Base-by-base conservation (phyloP, 257 asterid genomes). In the Fraxinus excelsior region DNA sequence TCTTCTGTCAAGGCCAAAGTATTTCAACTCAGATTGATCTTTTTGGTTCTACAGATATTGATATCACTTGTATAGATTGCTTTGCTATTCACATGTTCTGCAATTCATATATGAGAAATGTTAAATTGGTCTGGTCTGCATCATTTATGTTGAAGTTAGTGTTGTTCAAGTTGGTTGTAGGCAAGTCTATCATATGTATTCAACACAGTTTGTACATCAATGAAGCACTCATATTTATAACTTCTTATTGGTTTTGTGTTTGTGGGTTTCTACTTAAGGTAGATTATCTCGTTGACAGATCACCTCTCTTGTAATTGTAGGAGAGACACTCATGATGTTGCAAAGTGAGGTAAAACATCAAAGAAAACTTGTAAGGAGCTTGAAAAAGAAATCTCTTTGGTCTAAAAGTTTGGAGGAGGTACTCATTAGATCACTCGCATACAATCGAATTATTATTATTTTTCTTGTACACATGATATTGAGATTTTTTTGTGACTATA, bases 301-400 rank as follows among this genome's bases (percentile, higher is more conserved):
- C 37, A 35, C 16, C 46, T 80, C 74, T 69, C 72, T 75, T 64
- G 60, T 49, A 69, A 76, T 79, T 80, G 82, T 75, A 96, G 99
- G 99, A 34, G 99, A 92, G 87, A 86, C 83, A 80, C 96, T 92
- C 71, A 72, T 89, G 42, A 91, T 96, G 89, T 82, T 96, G 81
- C 93, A 77, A 5, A 86, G 95, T 84, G 99, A 96, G 89, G 83
- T 96, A 68, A 96, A 90, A 86, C 97, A 94, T 88, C 97, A 96
- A 86, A 87, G 92, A 73, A 96, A 88, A 80, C 88, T 89, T 71
- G 97, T 91, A 34, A 83, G 96, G 90, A 80, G 89, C 87, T 88
- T 96, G 90, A 88, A 91, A 86, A 96, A 90, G 97, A 96, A 94
- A 87, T 96, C 97, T 74, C 97, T 96, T 83, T 96, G 99, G 99